Base-by-base conservation (phyloP, 2,329 filamentous ascomycete genomes). In the Ophiostoma piceae region DNA sequence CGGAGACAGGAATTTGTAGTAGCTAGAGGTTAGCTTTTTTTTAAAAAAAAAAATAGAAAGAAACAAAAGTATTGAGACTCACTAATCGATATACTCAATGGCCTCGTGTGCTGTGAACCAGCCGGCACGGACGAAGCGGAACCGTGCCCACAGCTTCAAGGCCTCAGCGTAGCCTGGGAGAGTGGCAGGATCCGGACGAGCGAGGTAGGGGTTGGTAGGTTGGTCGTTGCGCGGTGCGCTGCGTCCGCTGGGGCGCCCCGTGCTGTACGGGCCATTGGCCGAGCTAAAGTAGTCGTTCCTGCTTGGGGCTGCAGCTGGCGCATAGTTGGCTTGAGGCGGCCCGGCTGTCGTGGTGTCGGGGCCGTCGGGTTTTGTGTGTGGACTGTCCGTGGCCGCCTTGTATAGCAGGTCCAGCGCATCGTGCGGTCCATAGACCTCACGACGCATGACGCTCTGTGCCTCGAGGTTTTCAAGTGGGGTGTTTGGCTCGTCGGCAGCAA, bases 41-140 rank as follows among this genome's bases (percentile, higher is more conserved):
- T 26, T 4, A 12, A 6, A 7, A 19, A 11, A 11, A n/a, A 54
- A 9, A 29, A 29, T n/a, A 29, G 26, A 29, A 29, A 29, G 26
- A 29, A 29, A 29, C 26, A 29, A 29, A 29, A 29, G 26, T 29
- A 29, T 2, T 29, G 26, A 29, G 26, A 29, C 26, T 76, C 84
- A 92, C 89, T 98, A 98, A 77, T 94, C 90, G 73, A 99, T 92
- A 76, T 98, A 98, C 62, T 90, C 89, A 78, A 98, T 94, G 29
- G 92, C 94, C 79, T 99, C 95, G 74, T 91, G 88, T 0, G 94
- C 91, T 0, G 93, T 96, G 78, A 99, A 95, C 94, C 94, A 98
- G 11, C 95, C 95, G 9, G 93, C 93, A 69, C 93, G 89, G n/a
- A 98, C 94, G 77, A 98, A 98, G 62, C 94, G 89, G 78, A 97